Base-by-base conservation (phyloP, 192 early-diverging fungal species). In the Backusella sp. region DNA sequence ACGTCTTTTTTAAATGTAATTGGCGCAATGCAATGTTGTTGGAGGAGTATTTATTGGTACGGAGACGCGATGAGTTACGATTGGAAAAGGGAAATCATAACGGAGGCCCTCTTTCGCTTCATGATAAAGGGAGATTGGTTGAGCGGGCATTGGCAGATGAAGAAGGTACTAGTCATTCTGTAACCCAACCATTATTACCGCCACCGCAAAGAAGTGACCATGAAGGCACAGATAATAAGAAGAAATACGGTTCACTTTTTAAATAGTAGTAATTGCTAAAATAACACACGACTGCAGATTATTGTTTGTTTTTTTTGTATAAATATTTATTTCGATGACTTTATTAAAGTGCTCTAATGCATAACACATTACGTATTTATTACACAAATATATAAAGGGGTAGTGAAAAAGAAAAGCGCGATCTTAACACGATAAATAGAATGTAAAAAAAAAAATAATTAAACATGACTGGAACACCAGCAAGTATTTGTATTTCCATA, bases 1-100 rank as follows among this genome's bases (percentile, higher is more conserved):
- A 89, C 72, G 81, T 84, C 15, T 52, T 89, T 41, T 86, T 81
- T 68, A 89, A 86, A 66, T 79, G 80, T 2, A 89, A 89, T 53
- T 78, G 76, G 74, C 83, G 76, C 41, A 89, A 89, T 75, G 85
- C 85, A 26, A 68, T 79, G 37, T n/a, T 88, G 6, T 79, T 89
- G 36, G 84, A 89, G 37, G 83, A 80, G 14, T 88, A 70, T 62
- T 53, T 89, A 19, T 68, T 83, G 66, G 19, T 75, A 12, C 71
- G 82, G 14, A 39, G 75, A 72, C 42, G 82, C 3, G 82, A 83
- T 52, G 75, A 79, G 59, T 36, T 83, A 28, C 62, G 78, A 41
- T 42, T 70, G 28, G 78, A 83, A 37, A 68, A 75, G 46, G 81
- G 81, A 0, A 21, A 62, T 12, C 65, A 69, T 14, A 17, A 62